Conservation (phyloP, 305 asterid genomes). For the Fraxinus platypoda region DNA sequence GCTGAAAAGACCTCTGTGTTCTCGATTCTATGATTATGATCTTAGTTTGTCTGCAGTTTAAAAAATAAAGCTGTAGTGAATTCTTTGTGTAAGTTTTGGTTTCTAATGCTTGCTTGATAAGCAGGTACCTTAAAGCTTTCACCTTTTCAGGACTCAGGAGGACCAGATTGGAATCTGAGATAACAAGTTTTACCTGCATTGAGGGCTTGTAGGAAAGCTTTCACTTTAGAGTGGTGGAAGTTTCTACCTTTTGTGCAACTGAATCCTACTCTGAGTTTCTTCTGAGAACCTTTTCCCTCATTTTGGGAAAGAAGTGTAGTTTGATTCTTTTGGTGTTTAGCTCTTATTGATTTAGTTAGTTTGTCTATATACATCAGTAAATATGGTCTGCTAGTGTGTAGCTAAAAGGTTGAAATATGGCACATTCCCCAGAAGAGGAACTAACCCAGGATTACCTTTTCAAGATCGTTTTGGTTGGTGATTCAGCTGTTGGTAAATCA, state of each 20-base stretch:
- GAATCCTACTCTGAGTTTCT: conserved; percentile 30
- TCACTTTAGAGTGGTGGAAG: not conserved
- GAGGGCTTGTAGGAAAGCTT: conserved; percentile 18
- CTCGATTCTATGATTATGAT: not conserved
- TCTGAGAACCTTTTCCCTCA: conserved; percentile 13
- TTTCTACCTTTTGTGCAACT: not conserved
- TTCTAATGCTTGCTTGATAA: conserved; percentile 32
- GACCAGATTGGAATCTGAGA: conserved; percentile 19
- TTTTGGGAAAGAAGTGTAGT: conserved; percentile 4
- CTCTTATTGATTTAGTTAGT: conserved; percentile 3
- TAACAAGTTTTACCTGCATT: conserved; percentile 17
- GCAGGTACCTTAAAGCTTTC: conserved; percentile 37
- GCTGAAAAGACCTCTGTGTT: conserved; percentile 13
- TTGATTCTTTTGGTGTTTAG: conserved; percentile 11
- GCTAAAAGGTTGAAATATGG: conserved; percentile 49
- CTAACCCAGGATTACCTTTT: conserved; percentile 86
- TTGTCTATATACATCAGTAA: conserved; percentile 13
- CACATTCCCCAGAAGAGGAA: conserved; percentile 54
- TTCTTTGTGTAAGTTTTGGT: conserved; percentile 14
- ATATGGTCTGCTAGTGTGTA: conserved; percentile 36
- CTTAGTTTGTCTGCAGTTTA: not conserved
- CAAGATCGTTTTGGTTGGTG: conserved; percentile 83
- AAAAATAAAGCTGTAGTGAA: not conserved
- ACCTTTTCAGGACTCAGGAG: conserved; percentile 17
- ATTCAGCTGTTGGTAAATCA: conserved; percentile 93